Base-by-base conservation (phyloP, 257 asterid species). In the Eucommia ulmoides region DNA sequence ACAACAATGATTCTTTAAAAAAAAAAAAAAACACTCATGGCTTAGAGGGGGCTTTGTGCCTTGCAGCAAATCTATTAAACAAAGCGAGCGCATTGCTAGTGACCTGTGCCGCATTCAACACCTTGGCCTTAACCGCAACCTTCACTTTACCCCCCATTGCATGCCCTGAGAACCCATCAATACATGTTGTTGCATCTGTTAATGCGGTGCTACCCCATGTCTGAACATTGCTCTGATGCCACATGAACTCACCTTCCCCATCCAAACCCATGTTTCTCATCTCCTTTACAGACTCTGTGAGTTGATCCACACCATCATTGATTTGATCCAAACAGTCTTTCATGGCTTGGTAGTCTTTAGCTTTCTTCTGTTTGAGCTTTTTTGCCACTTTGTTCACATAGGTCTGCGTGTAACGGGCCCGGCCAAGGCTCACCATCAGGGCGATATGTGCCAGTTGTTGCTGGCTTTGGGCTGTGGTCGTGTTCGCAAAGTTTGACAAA, bases 321-420 rank as follows among this genome's bases (percentile, higher is more conserved):
- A 84, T 84, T 45, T 84, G 94, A 15, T 64, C 74, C 23, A 81
- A 60, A 41, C 93, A 84, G n/a, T 84, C 85, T 15, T 46, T 60
- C 33, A 81, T 67, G 0, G 55, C 77, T 19, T 20, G 65, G 56
- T 63, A 71, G 1, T 74, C 78, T 19, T 9, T 58, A 7, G 74
- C 74, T 56, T 67, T 73, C 3, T 11, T 59, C 20, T 16, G 54
- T 49, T 64, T 57, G 50, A 78, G 62, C 17, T 64, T 68, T 33
- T 59, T 59, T 0, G 78, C 80, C 55, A 75, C 81, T 25, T 49
- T 50, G 19, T 57, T 61, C 49, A 81, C 64, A 56, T 75, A 81
- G 6, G 60, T 60, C 7, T 63, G 67, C 0, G 94, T 75, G 23
- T 70, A 71, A 41, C 65, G 52, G 1, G 94, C 88, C 64, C 53